Conservation (phyloP, 2,329 filamentous ascomycete species). For the Myriosclerotinia scirpicola region DNA sequence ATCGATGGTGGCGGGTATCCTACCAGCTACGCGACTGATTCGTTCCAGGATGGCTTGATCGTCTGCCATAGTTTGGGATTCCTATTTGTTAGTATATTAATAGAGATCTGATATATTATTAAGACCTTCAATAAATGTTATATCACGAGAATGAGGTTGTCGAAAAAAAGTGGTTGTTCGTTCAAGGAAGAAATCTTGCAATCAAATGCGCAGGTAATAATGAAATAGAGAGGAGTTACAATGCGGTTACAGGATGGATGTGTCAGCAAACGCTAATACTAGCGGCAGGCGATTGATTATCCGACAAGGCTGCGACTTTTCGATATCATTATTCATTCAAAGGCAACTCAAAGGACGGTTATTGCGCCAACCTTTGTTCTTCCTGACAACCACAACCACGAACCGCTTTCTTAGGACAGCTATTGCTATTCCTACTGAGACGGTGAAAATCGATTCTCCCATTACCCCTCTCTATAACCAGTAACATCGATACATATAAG, state of each 20-base stretch:
- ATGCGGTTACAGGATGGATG: background rate
- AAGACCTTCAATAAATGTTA: background rate
- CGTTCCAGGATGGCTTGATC: slow-evolving; percentile 55
- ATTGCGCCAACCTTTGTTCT: slow-evolving; percentile 12
- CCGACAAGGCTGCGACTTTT: slow-evolving; percentile 21
- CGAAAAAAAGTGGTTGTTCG: background rate
- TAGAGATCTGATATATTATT: background rate
- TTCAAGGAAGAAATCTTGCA: background rate
- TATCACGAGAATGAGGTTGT: background rate
- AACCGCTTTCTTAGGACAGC: background rate
- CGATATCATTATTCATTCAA: background rate
- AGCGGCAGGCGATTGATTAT: slow-evolving; percentile 4
- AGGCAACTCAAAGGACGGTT: slow-evolving; percentile 3
- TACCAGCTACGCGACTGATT: slow-evolving; percentile 58
- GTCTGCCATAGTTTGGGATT: slow-evolving; percentile 46
- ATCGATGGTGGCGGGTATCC: slow-evolving; percentile 44
- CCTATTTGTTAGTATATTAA: slow-evolving; percentile 32
- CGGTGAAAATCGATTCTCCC: background rate
- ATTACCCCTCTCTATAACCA: background rate
- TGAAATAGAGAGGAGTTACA: background rate
- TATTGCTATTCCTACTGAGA: background rate
- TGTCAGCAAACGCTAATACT: slow-evolving; percentile 13
- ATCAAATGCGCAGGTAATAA: background rate
- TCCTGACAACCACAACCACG: background rate
- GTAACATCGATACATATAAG: background rate